These are phyloP conservation scores for Lignosus rhinocerotis DNA, from an alignment of 1,284 basidiomycete genomes.

Conservation along the genomic window DNA sequence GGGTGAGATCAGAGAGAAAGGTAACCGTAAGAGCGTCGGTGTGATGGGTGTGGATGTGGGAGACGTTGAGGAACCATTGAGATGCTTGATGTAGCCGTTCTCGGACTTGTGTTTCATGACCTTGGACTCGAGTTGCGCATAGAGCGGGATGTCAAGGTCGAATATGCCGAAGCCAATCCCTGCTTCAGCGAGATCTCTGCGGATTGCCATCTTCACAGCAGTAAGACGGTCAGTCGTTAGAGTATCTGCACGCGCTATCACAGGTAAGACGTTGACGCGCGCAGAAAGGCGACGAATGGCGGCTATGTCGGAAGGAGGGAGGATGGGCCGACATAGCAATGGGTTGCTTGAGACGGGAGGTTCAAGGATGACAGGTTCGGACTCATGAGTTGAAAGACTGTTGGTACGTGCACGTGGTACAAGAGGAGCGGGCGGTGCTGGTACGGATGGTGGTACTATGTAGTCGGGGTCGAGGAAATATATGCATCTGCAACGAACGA, in stretches of 20 bases:
- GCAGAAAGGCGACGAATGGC: constrained; percentile 88
- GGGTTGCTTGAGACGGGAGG: constrained; percentile 74
- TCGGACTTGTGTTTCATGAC: constrained; percentile 41
- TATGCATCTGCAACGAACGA: constrained; percentile 55
- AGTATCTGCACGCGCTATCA: constrained; percentile 90
- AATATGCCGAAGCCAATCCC: constrained; percentile 86
- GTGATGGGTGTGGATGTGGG: constrained; percentile 64
- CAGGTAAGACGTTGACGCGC: constrained; percentile 93
- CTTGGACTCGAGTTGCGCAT: constrained; percentile 40
- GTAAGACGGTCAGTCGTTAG: constrained; percentile 86
- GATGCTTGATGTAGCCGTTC: constrained; percentile 49
- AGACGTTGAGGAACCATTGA: constrained; percentile 55
- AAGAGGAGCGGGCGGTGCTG: constrained; percentile 60
- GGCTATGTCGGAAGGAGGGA: constrained; percentile 80
- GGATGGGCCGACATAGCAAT: constrained; percentile 58
- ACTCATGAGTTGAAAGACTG: constrained; percentile 68
- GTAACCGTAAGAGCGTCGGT: constrained; percentile 60
- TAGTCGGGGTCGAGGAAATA: constrained; percentile 79
- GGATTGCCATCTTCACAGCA: constrained; percentile 74
- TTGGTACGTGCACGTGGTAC: constrained; percentile 63
- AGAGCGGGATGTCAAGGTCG: constrained; percentile 62
- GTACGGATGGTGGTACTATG: constrained; percentile 66
- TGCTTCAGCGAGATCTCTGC: constrained; percentile 73
- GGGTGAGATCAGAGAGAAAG: constrained; percentile 78
- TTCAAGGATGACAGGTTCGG: constrained; percentile 75